These are phyloP conservation scores for Saccharomycopsis crataegensis DNA, from an alignment of 1,139 yeast genomes.

Conservation along the genomic window DNA sequence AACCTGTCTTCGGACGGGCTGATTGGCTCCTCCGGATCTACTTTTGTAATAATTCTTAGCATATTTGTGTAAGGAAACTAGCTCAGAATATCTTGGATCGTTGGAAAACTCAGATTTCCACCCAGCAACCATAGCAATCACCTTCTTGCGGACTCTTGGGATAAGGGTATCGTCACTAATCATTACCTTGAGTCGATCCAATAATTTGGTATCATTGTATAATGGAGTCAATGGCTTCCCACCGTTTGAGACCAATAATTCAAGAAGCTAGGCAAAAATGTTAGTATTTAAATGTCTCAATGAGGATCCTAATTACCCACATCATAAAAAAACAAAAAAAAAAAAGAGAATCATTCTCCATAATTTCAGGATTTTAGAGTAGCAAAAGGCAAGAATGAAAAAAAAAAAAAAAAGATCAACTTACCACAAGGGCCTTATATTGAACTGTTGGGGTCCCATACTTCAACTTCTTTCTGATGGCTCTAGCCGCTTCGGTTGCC, in stretches of 20 bases:
- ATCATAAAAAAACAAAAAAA: neutral
- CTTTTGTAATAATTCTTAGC: constrained; percentile 7
- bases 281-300: neutral
- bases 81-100: constrained; percentile 41
- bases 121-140: constrained; percentile 44
- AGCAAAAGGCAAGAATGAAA: neutral
- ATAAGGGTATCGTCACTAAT: constrained; percentile 38
- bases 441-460: constrained; percentile 66
- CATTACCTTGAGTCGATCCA: constrained; percentile 56
- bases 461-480: constrained; percentile 79
- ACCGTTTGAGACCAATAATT: constrained; percentile 71
- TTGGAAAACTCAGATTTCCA: constrained; percentile 57
- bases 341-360: neutral
- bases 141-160: constrained; percentile 39
- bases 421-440: constrained; percentile 48
- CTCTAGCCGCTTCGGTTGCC: constrained; percentile 81
- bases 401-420: neutral
- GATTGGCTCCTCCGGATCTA: neutral
- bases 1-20: constrained; percentile 1
- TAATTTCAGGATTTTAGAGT: neutral
- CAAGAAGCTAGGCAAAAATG: constrained; percentile 38
- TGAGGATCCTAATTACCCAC: neutral
- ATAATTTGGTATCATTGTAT: constrained; percentile 64
- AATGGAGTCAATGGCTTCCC: constrained; percentile 40
- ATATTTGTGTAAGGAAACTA: constrained; percentile 40